Conservation (phyloP, 176 grass and related monocot genomes). For the Avena insularis region DNA sequence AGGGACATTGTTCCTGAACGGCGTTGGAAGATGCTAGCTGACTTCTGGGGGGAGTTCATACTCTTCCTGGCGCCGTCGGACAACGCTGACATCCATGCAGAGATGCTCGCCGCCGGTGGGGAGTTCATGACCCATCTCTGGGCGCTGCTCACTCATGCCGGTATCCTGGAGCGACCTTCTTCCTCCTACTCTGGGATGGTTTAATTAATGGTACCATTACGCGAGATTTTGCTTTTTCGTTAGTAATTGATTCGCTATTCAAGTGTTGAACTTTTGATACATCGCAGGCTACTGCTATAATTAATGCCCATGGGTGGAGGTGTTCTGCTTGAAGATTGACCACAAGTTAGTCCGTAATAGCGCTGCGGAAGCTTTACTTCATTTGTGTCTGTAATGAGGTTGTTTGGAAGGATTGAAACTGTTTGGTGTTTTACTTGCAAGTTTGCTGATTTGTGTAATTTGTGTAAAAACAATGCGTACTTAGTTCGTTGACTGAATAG, state of each 20-base stretch:
- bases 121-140: slow-evolving; percentile 44
- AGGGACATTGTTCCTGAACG: neutral
- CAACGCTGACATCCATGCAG: slow-evolving; percentile 22
- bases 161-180: slow-evolving; percentile 23
- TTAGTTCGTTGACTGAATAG: too few species aligned
- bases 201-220: neutral
- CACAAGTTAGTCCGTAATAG: too few species aligned
- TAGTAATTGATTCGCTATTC: neutral
- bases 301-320: too few species aligned
- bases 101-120: slow-evolving; percentile 15
- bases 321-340: too few species aligned
- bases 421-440: neutral
- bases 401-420: neutral
- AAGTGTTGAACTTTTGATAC: too few species aligned
- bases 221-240: neutral
- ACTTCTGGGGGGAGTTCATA: slow-evolving; percentile 36
- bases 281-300: too few species aligned
- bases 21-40: slow-evolving; percentile 30
- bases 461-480: too few species aligned
- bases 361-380: neutral
- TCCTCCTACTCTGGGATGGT: neutral
- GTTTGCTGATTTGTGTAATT: too few species aligned
- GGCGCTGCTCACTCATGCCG: slow-evolving; percentile 35
- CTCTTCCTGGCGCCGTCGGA: slow-evolving; percentile 29
- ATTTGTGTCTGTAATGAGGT: neutral